A percentile compares a stretch with the other conserved stretches of the same genome.
Evolutionary conservation across 202 grass and related monocot genomes (phyloP).

Genomic region (Eragrostis tef): DNA sequence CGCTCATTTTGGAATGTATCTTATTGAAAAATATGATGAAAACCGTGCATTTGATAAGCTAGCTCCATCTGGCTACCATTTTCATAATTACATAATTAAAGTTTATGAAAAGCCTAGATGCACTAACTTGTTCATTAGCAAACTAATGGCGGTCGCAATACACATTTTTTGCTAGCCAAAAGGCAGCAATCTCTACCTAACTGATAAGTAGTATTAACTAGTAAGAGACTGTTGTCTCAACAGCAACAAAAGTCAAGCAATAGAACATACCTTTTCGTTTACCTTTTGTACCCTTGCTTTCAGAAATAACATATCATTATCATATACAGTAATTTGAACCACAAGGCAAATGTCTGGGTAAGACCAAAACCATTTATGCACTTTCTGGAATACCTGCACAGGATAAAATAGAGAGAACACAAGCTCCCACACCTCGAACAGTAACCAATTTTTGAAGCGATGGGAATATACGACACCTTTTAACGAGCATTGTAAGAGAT

Average conservation of each 20-base stretch:
- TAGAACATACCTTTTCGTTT: not conserved
- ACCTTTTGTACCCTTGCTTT: not conserved
- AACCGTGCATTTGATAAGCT: not conserved
- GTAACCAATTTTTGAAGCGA: no score
- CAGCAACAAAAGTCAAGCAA: not conserved
- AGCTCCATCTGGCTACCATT: not conserved
- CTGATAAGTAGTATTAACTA: slow-evolving; percentile 14
- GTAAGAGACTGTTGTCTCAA: not conserved
- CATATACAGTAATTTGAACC: not conserved
- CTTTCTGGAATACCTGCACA: not conserved
- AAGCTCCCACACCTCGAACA: no score
- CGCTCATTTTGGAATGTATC: not conserved
- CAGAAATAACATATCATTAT: slow-evolving; percentile 11
- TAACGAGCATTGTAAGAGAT: no score
- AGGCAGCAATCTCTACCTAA: slow-evolving; percentile 2
- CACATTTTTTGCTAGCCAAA: not conserved
- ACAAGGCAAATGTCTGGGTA: not conserved
- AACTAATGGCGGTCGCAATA: slow-evolving; percentile 19
- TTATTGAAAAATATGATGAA: not conserved
- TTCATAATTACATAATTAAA: not conserved
- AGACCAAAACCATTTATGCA: slow-evolving; percentile 20
- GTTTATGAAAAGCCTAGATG: slow-evolving; percentile 1
- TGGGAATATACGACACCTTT: no score
- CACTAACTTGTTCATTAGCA: not conserved
- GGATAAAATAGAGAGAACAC: not conserved